Evolutionary conservation across 2,329 filamentous ascomycete species (phyloP).

Genomic region (Diaporthe capsici): DNA sequence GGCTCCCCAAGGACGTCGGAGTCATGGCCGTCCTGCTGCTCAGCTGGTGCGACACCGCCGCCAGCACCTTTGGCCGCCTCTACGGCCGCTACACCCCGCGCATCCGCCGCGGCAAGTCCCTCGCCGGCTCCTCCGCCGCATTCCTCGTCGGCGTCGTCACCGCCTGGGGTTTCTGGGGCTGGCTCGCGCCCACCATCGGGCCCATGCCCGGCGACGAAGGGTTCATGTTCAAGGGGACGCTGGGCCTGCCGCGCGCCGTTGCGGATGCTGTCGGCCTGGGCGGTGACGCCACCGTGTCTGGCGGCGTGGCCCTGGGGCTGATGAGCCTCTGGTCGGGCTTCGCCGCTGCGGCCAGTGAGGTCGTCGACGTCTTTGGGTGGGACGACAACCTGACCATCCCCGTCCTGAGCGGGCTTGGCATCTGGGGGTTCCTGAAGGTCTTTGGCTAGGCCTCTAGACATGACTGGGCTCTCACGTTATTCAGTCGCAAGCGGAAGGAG

Average conservation of each 20-base stretch:
- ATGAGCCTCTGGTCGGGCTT: slow-evolving; percentile 92
- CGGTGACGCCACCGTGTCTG: slow-evolving; percentile 74
- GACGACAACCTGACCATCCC: slow-evolving; percentile 99
- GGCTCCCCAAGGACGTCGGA: slow-evolving; percentile 93
- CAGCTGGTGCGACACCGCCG: slow-evolving; percentile 98
- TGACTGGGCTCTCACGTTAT: not conserved
- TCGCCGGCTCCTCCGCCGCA: slow-evolving; percentile 90
- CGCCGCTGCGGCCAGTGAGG: slow-evolving; percentile 89
- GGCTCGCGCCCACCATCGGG: slow-evolving; percentile 78
- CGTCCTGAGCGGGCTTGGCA: slow-evolving; percentile 86
- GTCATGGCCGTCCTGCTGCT: slow-evolving; percentile 91
- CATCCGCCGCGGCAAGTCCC: slow-evolving; percentile 88
- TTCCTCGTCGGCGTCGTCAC: slow-evolving; percentile 86
- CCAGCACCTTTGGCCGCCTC: slow-evolving; percentile 91
- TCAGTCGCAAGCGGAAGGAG: not conserved
- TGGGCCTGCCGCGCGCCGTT: slow-evolving; percentile 76
- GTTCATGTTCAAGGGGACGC: slow-evolving; percentile 85
- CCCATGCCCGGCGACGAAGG: slow-evolving; percentile 77
- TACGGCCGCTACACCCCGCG: slow-evolving; percentile 92
- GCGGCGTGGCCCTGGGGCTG: slow-evolving; percentile 79
- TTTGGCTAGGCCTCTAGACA: slow-evolving; percentile 72
- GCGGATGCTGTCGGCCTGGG: slow-evolving; percentile 74
- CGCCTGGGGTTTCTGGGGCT: slow-evolving; percentile 90
- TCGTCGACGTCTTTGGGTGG: slow-evolving; percentile 92
- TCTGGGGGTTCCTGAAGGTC: slow-evolving; percentile 91